Evolutionary conservation across 2,329 filamentous ascomycete species (phyloP).

Genomic region (Microdochium bolleyi): DNA sequence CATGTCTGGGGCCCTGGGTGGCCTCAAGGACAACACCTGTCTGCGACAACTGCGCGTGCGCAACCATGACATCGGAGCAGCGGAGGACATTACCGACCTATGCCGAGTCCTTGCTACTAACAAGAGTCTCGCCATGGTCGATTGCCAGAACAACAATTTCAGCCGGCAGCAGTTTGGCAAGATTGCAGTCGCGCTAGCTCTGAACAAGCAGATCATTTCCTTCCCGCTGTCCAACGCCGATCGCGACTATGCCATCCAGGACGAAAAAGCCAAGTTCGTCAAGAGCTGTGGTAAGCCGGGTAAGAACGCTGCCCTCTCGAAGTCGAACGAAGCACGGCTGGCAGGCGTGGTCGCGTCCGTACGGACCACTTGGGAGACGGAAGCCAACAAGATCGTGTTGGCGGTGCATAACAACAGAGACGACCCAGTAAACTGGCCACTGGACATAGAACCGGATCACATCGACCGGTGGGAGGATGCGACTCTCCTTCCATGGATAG

Average conservation of each 20-base stretch:
- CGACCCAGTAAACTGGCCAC: neutral
- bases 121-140: conserved; percentile 39
- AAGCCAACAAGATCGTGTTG: neutral
- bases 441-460: neutral
- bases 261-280: conserved; percentile 15
- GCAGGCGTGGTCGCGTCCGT: neutral
- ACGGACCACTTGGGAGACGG: neutral
- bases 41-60: conserved; percentile 45
- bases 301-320: neutral
- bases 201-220: conserved; percentile 19
- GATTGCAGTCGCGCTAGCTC: conserved; percentile 16
- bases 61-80: conserved; percentile 46
- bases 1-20: conserved; percentile 40
- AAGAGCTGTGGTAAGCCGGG: conserved; percentile 1
- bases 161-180: conserved; percentile 26
- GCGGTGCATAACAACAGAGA: neutral
- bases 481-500: neutral
- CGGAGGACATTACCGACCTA: conserved; percentile 27
- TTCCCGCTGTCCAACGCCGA: conserved; percentile 17
- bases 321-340: neutral
- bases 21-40: conserved; percentile 33
- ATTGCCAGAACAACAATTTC: conserved; percentile 47
- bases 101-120: conserved; percentile 41
- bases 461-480: neutral
- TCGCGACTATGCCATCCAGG: conserved; percentile 15